A percentile compares a stretch with the other conserved stretches of the same genome.
Conservation (phyloP, 257 asterid genomes). For the Solanum neorickii region DNA sequence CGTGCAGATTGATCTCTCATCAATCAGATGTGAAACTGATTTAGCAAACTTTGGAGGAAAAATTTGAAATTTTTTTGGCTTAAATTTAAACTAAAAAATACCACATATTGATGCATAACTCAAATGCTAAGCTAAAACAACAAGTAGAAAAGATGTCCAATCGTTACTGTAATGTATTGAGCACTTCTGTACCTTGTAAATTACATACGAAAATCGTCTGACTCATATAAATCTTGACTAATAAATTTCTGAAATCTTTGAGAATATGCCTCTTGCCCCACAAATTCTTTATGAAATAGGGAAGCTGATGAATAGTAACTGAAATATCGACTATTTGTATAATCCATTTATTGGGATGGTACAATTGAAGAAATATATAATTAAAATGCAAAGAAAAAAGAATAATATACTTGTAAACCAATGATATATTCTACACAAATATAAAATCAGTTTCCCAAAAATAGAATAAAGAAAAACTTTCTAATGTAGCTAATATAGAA, state of each 20-base stretch:
- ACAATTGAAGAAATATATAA: too few species aligned
- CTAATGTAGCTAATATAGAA: not conserved
- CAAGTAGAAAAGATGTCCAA: not conserved
- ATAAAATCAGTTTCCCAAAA: not conserved
- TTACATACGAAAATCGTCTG: not conserved
- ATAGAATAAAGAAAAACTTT: not conserved
- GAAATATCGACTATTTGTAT: not conserved
- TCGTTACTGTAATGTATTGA: not conserved
- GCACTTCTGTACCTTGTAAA: not conserved
- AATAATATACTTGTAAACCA: not conserved
- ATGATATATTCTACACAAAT: not conserved
- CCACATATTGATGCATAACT: not conserved
- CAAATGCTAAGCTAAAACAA: not conserved
- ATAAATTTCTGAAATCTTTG: not conserved
- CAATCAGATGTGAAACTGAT: slow-evolving; percentile 8
- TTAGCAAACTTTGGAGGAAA: slow-evolving; percentile 42
- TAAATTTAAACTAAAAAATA: not conserved
- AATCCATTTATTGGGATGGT: too few species aligned
- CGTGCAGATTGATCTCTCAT: slow-evolving; percentile 31
- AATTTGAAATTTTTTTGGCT: too few species aligned
- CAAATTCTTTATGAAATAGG: not conserved
- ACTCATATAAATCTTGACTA: not conserved
- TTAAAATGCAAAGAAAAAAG: not conserved
- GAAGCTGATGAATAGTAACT: not conserved
- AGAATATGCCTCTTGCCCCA: not conserved